Base-by-base conservation (phyloP, 768 basidiomycete genomes). In the Leucocoprinus sp. region DNA sequence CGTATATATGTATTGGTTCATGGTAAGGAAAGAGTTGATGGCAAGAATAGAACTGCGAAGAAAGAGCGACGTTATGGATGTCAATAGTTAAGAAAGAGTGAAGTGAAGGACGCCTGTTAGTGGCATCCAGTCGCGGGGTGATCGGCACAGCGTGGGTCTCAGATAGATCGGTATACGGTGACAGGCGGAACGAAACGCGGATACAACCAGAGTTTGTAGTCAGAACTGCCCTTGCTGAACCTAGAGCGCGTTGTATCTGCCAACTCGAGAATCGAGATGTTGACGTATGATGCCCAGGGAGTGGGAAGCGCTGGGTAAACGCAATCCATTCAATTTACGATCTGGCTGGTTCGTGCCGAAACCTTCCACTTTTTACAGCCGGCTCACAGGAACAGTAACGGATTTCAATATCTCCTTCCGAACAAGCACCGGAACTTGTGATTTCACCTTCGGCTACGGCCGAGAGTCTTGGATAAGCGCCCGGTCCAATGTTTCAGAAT, bases 401-500 rank as follows among this genome's bases (percentile, higher is more conserved):
- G 55, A 64, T 66, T 58, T 63, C 60, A 61, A 57, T 72, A 67
- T 64, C 68, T 54, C 61, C 64, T 67, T 64, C 64, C 66, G 64
- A 47, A 65, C 61, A 60, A 59, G 59, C 55, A 62, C 65, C 71
- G 69, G 67, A 70, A 68, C 71, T 66, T 65, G 63, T 66, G 57
- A 61, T 69, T 63, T 70, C 67, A 58, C 59, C 64, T 74, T 66
- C 69, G 68, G 71, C 69, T 67, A 74, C 68, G 68, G 57, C 64
- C 63, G 65, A 67, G 63, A 23, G 55, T 55, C 56, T 52, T 55
- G 55, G 56, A 61, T 59, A 64, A 64, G 53, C 54, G 52, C 55
- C 52, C 53, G 49, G 58, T 56, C 52, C 55, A 62, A 65, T 66
- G 60, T 65, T 64, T 63, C 58, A 60, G 54, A 55, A 58, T 55